These are phyloP conservation scores for Mucor mucedo DNA, from an alignment of 371 early-diverging fungal genomes.

Conservation along the genomic window DNA sequence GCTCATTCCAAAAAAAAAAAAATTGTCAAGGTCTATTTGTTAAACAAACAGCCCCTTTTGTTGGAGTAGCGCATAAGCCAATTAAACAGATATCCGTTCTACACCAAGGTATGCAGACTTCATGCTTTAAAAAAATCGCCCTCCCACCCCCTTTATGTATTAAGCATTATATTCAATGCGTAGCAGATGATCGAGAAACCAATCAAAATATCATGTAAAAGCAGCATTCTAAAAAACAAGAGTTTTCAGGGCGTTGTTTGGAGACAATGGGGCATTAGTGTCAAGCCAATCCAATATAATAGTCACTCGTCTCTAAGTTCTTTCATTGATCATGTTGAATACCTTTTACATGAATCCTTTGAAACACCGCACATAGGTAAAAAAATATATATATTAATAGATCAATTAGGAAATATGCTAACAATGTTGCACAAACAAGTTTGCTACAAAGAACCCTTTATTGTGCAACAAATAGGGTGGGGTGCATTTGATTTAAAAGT, in stretches of 20 bases:
- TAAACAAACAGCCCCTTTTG: too few species aligned
- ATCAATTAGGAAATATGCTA: neutral
- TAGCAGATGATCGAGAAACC: slow-evolving; percentile 2
- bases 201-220: slow-evolving; percentile 8
- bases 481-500: slow-evolving; percentile 11
- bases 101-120: too few species aligned
- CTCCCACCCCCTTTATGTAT: neutral
- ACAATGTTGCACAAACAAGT: slow-evolving; percentile 2
- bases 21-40: neutral
- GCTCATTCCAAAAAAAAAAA: slow-evolving; percentile 4
- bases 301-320: neutral
- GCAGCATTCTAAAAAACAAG: neutral
- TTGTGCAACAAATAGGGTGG: slow-evolving; percentile 11
- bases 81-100: too few species aligned
- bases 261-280: slow-evolving; percentile 1
- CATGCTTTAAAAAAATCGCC: too few species aligned
- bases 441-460: neutral
- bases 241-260: neutral
- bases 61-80: too few species aligned
- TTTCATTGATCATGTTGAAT: slow-evolving; percentile 20
- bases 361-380: slow-evolving; percentile 3
- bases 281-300: neutral
- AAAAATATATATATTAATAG: neutral
- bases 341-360: slow-evolving; percentile 14
- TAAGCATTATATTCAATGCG: neutral